Percentiles rank a stretch among this genome's conserved stretches.
Conservation (phyloP, 2,329 filamentous ascomycete genomes). For the Botrytis squamosa region DNA sequence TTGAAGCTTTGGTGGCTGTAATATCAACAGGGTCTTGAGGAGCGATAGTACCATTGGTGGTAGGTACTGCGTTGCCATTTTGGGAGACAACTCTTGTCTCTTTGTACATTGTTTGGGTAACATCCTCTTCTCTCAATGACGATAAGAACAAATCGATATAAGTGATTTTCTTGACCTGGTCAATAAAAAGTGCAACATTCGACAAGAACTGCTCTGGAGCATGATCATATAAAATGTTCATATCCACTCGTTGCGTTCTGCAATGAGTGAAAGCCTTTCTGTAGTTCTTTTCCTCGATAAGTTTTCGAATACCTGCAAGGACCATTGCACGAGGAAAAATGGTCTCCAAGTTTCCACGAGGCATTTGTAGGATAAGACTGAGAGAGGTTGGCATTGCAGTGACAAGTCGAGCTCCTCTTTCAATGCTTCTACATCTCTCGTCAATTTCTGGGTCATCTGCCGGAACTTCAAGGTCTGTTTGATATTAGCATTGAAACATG, state of each 20-base stretch:
- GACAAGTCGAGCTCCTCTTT: slow-evolving; percentile 82
- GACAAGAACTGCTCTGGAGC: slow-evolving; percentile 81
- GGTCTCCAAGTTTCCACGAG: slow-evolving; percentile 90
- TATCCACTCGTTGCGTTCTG: slow-evolving; percentile 89
- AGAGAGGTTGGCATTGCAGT: slow-evolving; percentile 88
- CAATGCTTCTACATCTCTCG: slow-evolving; percentile 87
- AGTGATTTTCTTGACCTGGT: slow-evolving; percentile 77
- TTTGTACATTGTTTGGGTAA: slow-evolving; percentile 89
- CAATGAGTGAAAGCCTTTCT: slow-evolving; percentile 82
- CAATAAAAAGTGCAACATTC: slow-evolving; percentile 73
- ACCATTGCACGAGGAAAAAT: slow-evolving; percentile 93
- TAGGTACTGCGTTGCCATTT: slow-evolving; percentile 37
- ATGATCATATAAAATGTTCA: slow-evolving; percentile 97
- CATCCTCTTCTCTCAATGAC: slow-evolving; percentile 84
- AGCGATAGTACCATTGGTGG: slow-evolving; percentile 25
- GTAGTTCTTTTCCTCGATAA: slow-evolving; percentile 80
- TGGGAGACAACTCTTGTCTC: slow-evolving; percentile 63
- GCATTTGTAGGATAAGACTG: slow-evolving; percentile 88
- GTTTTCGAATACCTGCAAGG: slow-evolving; percentile 79
- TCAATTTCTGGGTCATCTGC: slow-evolving; percentile 87
- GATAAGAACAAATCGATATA: slow-evolving; percentile 91
- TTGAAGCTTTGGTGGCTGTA: slow-evolving; percentile 45
- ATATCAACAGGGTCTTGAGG: slow-evolving; percentile 24
- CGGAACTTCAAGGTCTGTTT: slow-evolving; percentile 75
- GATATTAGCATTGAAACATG: slow-evolving; percentile 8